Conservation (phyloP, 495 filamentous ascomycete genomes). For the Hyaloscypha finlandica region DNA sequence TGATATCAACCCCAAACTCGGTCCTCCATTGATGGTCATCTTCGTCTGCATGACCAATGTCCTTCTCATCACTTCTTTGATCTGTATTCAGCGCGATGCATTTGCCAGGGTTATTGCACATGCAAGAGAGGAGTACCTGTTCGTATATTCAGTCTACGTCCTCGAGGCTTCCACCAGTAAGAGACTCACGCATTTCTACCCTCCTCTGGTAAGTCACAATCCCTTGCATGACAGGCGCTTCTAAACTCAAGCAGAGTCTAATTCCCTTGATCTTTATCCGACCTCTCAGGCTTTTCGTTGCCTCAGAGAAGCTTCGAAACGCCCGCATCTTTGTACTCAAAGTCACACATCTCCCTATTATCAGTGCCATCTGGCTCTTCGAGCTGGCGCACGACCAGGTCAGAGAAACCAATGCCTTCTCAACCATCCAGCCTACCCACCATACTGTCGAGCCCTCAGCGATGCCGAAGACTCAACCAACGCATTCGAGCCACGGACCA, state of each 20-base stretch:
- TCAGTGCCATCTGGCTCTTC: constrained; percentile 51
- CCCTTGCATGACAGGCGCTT: constrained; percentile 18
- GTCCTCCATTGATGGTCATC: constrained; percentile 67
- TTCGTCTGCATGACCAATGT: constrained; percentile 90
- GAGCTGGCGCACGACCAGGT: constrained; percentile 39
- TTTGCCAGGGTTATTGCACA: constrained; percentile 75
- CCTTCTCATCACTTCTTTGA: constrained; percentile 83
- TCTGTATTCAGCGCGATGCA: constrained; percentile 88
- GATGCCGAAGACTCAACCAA: constrained; percentile 11
- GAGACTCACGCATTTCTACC: constrained; percentile 81
- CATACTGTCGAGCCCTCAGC: background rate
- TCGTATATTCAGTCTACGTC: constrained; percentile 75
- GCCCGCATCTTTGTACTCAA: constrained; percentile 79
- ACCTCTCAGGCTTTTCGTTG: constrained; percentile 75
- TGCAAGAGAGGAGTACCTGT: constrained; percentile 80
- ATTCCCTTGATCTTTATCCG: constrained; percentile 81
- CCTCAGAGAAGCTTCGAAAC: constrained; percentile 68
- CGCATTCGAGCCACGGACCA: constrained; percentile 11
- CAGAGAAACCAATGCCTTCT: constrained; percentile 5
- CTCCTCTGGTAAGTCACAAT: constrained; percentile 19
- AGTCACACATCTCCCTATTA: constrained; percentile 55
- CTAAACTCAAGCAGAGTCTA: constrained; percentile 64
- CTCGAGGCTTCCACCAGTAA: constrained; percentile 78
- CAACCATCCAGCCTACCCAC: constrained; percentile 16
- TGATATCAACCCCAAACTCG: constrained; percentile 49